Percentiles rank a stretch among this genome's conserved stretches.
Evolutionary conservation across 495 filamentous ascomycete species (phyloP).

Genomic region (Penicillium bovifimosum): DNA sequence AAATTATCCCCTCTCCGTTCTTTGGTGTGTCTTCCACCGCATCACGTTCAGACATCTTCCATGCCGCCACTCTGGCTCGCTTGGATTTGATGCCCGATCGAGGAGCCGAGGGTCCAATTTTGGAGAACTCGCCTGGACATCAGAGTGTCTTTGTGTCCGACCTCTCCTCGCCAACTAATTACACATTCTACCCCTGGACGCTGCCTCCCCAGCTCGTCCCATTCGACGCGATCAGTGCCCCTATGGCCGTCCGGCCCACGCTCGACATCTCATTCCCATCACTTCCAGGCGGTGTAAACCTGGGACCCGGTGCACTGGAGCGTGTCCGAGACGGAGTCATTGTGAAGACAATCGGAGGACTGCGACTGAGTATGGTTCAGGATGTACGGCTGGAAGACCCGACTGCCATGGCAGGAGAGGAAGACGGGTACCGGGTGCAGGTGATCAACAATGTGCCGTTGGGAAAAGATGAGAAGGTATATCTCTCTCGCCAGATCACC

Average conservation of each 20-base stretch:
- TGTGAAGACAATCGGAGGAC: slow-evolving; percentile 69
- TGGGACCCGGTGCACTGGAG: slow-evolving; percentile 52
- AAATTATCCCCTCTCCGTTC: slow-evolving; percentile 52
- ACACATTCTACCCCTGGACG: slow-evolving; percentile 92
- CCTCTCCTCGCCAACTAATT: slow-evolving; percentile 61
- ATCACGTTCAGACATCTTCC: slow-evolving; percentile 80
- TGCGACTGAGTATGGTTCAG: slow-evolving; percentile 74
- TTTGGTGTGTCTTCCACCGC: slow-evolving; percentile 75
- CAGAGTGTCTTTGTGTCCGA: slow-evolving; percentile 53
- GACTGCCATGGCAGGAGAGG: slow-evolving; percentile 19
- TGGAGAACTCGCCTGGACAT: slow-evolving; percentile 47
- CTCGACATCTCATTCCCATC: slow-evolving; percentile 80
- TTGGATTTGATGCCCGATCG: slow-evolving; percentile 66
- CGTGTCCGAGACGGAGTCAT: slow-evolving; percentile 67
- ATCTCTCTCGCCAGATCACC: slow-evolving; percentile 70
- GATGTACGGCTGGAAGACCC: slow-evolving; percentile 46
- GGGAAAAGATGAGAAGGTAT: slow-evolving; percentile 85
- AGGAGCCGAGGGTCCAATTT: slow-evolving; percentile 48
- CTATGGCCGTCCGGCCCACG: slow-evolving; percentile 55
- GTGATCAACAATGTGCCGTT: slow-evolving; percentile 75
- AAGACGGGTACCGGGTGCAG: slow-evolving; percentile 59
- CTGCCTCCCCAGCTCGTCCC: slow-evolving; percentile 70
- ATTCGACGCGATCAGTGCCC: slow-evolving; percentile 63
- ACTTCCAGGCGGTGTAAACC: slow-evolving; percentile 47
- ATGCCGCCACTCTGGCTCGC: slow-evolving; percentile 80